Percentiles rank a stretch among this genome's conserved stretches.
Conservation (phyloP, 208 protist genomes). For the Leishmania turanica region DNA sequence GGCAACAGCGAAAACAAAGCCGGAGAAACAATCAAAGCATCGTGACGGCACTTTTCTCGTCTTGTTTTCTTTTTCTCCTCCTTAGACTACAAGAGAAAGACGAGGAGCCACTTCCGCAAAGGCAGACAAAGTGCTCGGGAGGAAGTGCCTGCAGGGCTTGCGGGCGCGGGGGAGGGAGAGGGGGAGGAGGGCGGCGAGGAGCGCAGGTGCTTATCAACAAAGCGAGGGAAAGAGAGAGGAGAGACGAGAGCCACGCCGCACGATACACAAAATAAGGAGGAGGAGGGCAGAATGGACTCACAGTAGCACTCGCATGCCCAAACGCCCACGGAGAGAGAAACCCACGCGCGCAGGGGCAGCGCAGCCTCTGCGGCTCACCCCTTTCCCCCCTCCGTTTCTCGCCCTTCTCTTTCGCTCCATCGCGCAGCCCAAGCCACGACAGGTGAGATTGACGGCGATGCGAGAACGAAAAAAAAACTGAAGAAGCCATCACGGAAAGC, state of each 20-base stretch:
- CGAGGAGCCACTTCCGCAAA: not conserved
- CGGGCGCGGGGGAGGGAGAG: not conserved
- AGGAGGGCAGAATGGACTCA: not conserved
- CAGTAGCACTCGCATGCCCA: not conserved
- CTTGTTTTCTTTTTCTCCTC: not conserved
- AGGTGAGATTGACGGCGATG: not conserved
- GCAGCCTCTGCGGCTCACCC: not conserved
- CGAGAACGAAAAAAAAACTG: not conserved
- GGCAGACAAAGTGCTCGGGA: not conserved
- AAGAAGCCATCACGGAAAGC: not conserved
- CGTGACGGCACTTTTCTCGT: not conserved
- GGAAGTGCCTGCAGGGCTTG: not conserved
- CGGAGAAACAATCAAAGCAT: not conserved
- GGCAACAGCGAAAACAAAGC: constrained; percentile 1
- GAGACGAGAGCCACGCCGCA: not conserved
- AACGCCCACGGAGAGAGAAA: not conserved
- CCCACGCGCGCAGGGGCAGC: not conserved
- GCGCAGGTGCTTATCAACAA: not conserved
- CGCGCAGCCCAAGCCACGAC: not conserved
- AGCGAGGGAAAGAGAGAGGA: not conserved
- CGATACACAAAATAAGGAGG: not conserved
- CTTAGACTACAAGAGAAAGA: not conserved
- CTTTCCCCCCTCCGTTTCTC: not conserved
- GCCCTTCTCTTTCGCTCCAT: not conserved
- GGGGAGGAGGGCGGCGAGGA: not conserved